phyloP scores from a whole-genome alignment of 2,329 filamentous ascomycete species.

The Basipetospora chlamydospora region DNA sequence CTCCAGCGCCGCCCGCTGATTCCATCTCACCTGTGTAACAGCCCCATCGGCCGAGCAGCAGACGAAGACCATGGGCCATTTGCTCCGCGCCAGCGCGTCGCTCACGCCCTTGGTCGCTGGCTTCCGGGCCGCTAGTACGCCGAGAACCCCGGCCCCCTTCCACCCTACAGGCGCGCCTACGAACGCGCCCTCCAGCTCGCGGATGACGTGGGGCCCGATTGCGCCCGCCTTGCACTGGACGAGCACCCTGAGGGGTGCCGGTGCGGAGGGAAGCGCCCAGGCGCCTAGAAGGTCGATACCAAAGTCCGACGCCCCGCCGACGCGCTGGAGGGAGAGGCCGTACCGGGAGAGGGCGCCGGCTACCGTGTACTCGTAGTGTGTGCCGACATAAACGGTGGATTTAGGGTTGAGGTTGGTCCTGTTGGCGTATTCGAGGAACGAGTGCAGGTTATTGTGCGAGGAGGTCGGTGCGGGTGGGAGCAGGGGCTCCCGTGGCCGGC shows the following conservation, averaged over 20 bases:
- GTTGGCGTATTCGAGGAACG: constrained; percentile 50
- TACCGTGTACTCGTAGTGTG: constrained; percentile 62
- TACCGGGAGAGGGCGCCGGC: constrained; percentile 39
- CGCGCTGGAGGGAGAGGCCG: constrained; percentile 49
- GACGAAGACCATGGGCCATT: constrained; percentile 49
- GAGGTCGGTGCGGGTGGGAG: constrained; percentile 6
- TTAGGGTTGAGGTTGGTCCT: constrained; percentile 37
- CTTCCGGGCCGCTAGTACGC: constrained; percentile 49
- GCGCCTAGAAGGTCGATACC: constrained; percentile 63
- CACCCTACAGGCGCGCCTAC: constrained; percentile 59
- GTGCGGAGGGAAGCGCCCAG: constrained; percentile 41
- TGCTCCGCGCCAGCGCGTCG: background rate
- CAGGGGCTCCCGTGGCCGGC: background rate
- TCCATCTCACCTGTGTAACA: constrained; percentile 61
- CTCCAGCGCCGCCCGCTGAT: constrained; percentile 43
- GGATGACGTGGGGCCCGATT: constrained; percentile 43
- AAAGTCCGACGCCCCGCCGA: constrained; percentile 51
- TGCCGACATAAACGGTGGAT: constrained; percentile 54
- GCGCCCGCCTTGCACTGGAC: constrained; percentile 56
- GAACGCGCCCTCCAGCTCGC: constrained; percentile 73
- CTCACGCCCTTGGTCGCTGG: background rate
- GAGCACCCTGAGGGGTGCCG: constrained; percentile 28
- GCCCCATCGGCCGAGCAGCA: constrained; percentile 43
- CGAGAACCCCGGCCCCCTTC: constrained; percentile 51
- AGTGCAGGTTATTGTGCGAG: constrained; percentile 47